Conservation (phyloP, 2,329 filamentous ascomycete genomes). For the Helotiales sp. region DNA sequence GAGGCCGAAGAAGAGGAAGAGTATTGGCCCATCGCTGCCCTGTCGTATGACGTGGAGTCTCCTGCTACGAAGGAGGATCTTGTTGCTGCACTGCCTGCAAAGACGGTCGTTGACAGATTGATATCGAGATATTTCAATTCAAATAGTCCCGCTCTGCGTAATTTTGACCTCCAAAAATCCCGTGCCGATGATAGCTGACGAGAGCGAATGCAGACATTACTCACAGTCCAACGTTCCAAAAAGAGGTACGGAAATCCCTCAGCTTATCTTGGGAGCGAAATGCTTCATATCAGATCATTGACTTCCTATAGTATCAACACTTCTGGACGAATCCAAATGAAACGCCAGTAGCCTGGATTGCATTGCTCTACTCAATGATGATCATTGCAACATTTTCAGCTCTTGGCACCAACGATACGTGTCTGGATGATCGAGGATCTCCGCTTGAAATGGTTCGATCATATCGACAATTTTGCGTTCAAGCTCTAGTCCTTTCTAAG, state of each 20-base stretch:
- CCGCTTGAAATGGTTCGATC: conserved; percentile 47
- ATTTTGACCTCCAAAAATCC: conserved; percentile 17
- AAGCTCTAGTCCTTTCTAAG: conserved; percentile 49
- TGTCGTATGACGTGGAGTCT: conserved; percentile 42
- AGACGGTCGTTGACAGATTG: conserved; percentile 48
- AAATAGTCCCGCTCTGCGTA: conserved; percentile 52
- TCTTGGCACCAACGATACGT: conserved; percentile 44
- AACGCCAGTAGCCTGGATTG: conserved; percentile 48
- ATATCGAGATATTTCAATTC: conserved; percentile 55
- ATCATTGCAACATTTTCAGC: conserved; percentile 38
- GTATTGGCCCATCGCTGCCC: conserved; percentile 34
- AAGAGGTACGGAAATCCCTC: no score
- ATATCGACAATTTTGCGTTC: conserved; percentile 51
- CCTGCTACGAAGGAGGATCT: conserved; percentile 45
- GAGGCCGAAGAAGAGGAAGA: conserved; percentile 37
- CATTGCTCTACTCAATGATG: conserved; percentile 43
- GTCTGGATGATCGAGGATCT: conserved; percentile 46
- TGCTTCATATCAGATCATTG: no score
- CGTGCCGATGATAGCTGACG: no score
- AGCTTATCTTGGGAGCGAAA: no score
- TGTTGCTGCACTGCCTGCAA: conserved; percentile 48
- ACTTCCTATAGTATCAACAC: conserved; percentile 42
- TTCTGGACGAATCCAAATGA: conserved; percentile 48
- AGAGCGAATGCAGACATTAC: conserved; percentile 52
- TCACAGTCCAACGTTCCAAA: conserved; percentile 53